Evolutionary conservation across 2,329 filamentous ascomycete species (phyloP).

Genomic region (Claviceps pazoutovae): DNA sequence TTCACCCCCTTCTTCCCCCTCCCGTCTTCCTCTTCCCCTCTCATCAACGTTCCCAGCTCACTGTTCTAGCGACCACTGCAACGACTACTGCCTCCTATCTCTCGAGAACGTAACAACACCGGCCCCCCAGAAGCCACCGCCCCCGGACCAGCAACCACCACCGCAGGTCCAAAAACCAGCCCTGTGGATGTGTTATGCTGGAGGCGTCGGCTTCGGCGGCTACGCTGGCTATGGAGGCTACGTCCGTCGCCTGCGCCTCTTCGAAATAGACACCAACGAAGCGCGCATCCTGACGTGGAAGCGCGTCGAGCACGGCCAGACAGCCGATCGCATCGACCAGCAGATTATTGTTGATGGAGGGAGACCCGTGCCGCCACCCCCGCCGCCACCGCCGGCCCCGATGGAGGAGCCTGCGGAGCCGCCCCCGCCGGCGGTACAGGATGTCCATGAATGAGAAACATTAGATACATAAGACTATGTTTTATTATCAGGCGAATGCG

Average conservation of each 20-base stretch:
- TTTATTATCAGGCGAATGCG: neutral
- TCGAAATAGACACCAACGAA: slow-evolving; percentile 85
- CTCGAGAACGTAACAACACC: slow-evolving; percentile 17
- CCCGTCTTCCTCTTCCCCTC: neutral
- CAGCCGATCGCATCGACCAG: slow-evolving; percentile 40
- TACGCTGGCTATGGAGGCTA: slow-evolving; percentile 87
- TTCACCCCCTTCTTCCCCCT: neutral
- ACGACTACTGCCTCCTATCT: slow-evolving; percentile 82
- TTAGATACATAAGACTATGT: neutral
- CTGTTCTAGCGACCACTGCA: slow-evolving; percentile 67
- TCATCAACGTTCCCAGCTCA: neutral
- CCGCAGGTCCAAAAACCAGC: slow-evolving; percentile 35
- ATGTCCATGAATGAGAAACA: slow-evolving; percentile 4
- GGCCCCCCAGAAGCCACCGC: neutral
- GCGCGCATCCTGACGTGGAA: slow-evolving; percentile 88
- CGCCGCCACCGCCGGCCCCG: slow-evolving; percentile 5
- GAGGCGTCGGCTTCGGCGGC: slow-evolving; percentile 81
- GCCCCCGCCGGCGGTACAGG: slow-evolving; percentile 2
- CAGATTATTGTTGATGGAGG: slow-evolving; percentile 55
- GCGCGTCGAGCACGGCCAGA: slow-evolving; percentile 57
- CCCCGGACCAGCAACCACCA: slow-evolving; percentile 3
- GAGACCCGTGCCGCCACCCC: slow-evolving; percentile 23
- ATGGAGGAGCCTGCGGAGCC: neutral
- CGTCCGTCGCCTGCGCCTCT: slow-evolving; percentile 71
- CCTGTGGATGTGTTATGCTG: slow-evolving; percentile 97